Percentiles rank a stretch among this genome's conserved stretches.
Conservation (phyloP, 164 flowering plant species). For the Magnolia kwangsiensis region DNA sequence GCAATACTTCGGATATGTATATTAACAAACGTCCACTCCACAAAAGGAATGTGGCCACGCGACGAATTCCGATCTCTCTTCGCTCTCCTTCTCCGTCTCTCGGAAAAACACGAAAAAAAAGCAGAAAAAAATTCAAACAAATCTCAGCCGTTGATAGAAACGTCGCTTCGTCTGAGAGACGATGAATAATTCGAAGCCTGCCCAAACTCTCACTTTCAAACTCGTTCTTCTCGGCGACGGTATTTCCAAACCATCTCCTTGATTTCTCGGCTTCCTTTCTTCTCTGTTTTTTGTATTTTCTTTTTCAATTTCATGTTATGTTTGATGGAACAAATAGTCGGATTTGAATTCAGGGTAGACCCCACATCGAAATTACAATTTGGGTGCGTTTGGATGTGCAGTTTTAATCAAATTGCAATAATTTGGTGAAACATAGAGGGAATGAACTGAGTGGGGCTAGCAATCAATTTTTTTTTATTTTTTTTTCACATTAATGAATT, state of each 20-base stretch:
- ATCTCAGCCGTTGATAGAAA: too few relatives aligned
- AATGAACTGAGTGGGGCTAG: too few relatives aligned
- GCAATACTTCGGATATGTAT: too few relatives aligned
- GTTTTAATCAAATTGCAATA: not conserved
- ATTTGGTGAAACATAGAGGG: not conserved
- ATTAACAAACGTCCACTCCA: too few relatives aligned
- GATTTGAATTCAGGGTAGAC: not conserved
- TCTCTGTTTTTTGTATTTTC: not conserved
- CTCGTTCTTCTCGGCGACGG: conserved; percentile 31
- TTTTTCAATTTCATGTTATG: not conserved
- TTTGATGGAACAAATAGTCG: not conserved
- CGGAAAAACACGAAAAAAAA: too few relatives aligned
- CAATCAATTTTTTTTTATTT: too few relatives aligned
- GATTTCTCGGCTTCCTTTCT: not conserved
- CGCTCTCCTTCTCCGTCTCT: too few relatives aligned
- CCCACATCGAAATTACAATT: not conserved
- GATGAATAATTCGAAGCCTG: conserved; percentile 15
- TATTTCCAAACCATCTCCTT: not conserved
- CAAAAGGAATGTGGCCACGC: too few relatives aligned
- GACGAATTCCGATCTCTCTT: too few relatives aligned
- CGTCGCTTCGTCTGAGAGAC: too few relatives aligned
- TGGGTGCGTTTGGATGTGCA: not conserved
- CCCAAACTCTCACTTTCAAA: conserved; percentile 16
- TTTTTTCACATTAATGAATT: too few relatives aligned
- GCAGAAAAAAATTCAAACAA: too few relatives aligned